Evolutionary conservation across 164 flowering plant species (phyloP).

Genomic region (Echeveria elegans): DNA sequence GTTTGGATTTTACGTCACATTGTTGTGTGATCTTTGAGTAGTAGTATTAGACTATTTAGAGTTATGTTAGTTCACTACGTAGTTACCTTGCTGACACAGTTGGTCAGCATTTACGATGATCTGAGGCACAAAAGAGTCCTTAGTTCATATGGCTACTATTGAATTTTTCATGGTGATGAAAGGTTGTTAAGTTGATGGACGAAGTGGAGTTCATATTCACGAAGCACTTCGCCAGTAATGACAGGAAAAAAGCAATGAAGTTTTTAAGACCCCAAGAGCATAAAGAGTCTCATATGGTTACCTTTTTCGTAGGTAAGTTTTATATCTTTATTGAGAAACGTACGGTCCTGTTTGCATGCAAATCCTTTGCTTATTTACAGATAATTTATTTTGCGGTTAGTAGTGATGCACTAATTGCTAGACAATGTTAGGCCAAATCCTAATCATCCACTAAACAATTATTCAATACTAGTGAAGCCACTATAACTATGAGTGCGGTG

Average conservation of each 20-base stretch:
- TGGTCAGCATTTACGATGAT: neutral
- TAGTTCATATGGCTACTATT: neutral
- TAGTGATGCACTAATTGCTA: neutral
- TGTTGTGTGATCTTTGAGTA: neutral
- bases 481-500: neutral
- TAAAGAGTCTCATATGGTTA: constrained; percentile 1
- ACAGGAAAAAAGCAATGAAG: constrained; percentile 14
- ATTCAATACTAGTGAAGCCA: neutral
- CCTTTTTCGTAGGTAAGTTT: neutral
- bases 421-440: neutral
- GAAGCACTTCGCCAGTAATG: constrained; percentile 6
- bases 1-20: too few relatives aligned
- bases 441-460: neutral
- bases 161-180: constrained; percentile 9
- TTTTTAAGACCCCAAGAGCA: constrained; percentile 4
- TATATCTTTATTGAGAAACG: neutral
- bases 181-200: constrained; percentile 81
- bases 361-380: neutral
- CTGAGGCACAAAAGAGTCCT: neutral
- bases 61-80: neutral
- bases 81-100: neutral
- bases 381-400: neutral
- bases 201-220: constrained; percentile 98
- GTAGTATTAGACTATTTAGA: neutral
- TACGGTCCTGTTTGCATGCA: too few relatives aligned